Conservation (phyloP, 345 rosid species). For the Syzygium aqueum region DNA sequence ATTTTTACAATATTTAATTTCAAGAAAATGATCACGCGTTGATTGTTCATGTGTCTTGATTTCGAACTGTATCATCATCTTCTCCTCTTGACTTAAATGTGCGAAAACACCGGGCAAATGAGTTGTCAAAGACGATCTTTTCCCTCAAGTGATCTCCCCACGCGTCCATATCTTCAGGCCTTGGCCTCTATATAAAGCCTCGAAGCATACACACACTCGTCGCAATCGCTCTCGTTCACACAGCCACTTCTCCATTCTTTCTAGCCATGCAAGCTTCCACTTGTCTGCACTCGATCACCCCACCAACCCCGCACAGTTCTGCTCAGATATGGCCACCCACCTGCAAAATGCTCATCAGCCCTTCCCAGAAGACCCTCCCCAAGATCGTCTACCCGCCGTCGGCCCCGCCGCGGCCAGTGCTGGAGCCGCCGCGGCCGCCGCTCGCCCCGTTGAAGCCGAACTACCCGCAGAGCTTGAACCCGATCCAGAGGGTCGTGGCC, state of each 20-base stretch:
- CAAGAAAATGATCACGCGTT: neutral
- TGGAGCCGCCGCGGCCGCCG: neutral
- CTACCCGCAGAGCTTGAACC: slow-evolving; percentile 15
- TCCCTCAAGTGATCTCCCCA: neutral
- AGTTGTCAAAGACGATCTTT: neutral
- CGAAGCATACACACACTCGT: neutral
- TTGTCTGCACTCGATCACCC: neutral
- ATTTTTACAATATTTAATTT: neutral
- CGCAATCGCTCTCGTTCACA: neutral
- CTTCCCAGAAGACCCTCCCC: slow-evolving; percentile 5
- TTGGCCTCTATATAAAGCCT: neutral
- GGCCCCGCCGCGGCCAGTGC: neutral
- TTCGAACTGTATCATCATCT: neutral
- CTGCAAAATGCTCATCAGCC: slow-evolving; percentile 15
- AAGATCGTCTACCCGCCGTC: neutral
- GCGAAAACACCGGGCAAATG: neutral
- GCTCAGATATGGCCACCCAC: neutral
- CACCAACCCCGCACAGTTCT: neutral
- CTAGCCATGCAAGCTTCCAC: neutral
- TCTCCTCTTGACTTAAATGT: neutral
- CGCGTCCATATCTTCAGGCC: neutral
- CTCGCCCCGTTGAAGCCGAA: neutral
- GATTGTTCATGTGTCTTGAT: neutral
- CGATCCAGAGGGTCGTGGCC: slow-evolving; percentile 26
- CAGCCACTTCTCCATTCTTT: neutral